Conservation (phyloP, 176 grass and related monocot species). For the Musa troglodytarum region DNA sequence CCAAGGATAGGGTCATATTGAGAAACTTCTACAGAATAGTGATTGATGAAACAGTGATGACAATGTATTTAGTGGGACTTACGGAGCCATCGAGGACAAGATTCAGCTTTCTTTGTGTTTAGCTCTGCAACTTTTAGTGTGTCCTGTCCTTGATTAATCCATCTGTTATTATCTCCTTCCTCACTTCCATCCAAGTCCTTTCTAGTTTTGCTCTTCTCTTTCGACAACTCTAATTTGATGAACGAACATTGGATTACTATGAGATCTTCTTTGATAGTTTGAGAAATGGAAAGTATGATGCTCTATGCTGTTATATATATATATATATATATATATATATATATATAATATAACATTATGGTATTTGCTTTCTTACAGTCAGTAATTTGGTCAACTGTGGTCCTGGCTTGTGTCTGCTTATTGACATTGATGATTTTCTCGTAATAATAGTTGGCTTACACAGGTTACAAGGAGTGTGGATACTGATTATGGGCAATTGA, state of each 20-base stretch:
- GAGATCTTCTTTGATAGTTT: neutral
- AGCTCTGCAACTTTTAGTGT: neutral
- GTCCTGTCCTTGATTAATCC: neutral
- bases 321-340: too few species aligned
- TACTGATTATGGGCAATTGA: conserved; percentile 22
- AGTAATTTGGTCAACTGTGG: neutral
- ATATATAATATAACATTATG: too few species aligned
- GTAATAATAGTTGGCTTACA: neutral
- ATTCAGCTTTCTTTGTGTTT: neutral
- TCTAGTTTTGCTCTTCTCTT: neutral
- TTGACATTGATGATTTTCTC: neutral
- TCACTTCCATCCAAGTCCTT: neutral
- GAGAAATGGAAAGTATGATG: neutral
- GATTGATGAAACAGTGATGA: neutral
- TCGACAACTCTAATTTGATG: neutral
- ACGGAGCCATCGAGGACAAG: neutral
- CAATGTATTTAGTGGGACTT: too few species aligned
- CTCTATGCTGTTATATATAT: neutral
- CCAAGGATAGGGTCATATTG: neutral
- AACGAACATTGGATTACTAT: neutral
- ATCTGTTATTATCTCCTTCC: neutral
- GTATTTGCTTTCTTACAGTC: too few species aligned
- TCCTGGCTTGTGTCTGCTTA: neutral
- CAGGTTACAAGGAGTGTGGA: conserved; percentile 31
- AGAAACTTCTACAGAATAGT: neutral